phyloP scores from a whole-genome alignment of 805 yeast genomes.

The Starmerella bombicola region DNA sequence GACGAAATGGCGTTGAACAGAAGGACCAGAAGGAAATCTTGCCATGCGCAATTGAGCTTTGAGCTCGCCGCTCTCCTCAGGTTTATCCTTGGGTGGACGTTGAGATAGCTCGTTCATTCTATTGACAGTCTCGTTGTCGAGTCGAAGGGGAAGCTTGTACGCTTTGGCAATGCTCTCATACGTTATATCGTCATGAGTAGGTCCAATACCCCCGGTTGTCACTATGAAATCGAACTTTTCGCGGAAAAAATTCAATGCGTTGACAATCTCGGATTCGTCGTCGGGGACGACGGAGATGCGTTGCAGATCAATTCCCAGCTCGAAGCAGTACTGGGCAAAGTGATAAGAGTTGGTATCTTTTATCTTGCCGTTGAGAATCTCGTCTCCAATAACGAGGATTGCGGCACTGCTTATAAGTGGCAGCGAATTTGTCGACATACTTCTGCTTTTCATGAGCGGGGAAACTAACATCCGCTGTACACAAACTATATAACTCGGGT shows the following conservation, averaged over 20 bases:
- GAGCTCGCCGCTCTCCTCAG: conserved; percentile 32
- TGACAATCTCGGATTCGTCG: conserved; percentile 50
- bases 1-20: conserved; percentile 30
- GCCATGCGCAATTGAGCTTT: conserved; percentile 70
- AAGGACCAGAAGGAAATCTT: conserved; percentile 44
- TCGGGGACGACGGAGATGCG: conserved; percentile 68
- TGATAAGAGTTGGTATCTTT: conserved; percentile 61
- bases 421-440: neutral
- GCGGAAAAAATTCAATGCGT: conserved; percentile 38
- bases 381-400: conserved; percentile 64
- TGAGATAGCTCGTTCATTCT: conserved; percentile 40
- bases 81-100: conserved; percentile 19
- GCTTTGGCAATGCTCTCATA: conserved; percentile 63
- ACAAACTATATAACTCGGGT: no score
- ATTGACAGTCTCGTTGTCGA: conserved; percentile 46
- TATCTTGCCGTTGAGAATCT: conserved; percentile 75
- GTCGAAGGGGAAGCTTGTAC: conserved; percentile 37
- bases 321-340: conserved; percentile 61
- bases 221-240: conserved; percentile 51
- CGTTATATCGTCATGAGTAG: conserved; percentile 85
- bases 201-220: conserved; percentile 69
- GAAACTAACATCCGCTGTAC: no score
- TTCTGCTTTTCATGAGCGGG: no score
- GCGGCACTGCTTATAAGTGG: conserved; percentile 20
- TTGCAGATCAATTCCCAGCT: conserved; percentile 51